Base-by-base conservation (phyloP, 169 alveolate genomes). In the Eimeria maxima region DNA sequence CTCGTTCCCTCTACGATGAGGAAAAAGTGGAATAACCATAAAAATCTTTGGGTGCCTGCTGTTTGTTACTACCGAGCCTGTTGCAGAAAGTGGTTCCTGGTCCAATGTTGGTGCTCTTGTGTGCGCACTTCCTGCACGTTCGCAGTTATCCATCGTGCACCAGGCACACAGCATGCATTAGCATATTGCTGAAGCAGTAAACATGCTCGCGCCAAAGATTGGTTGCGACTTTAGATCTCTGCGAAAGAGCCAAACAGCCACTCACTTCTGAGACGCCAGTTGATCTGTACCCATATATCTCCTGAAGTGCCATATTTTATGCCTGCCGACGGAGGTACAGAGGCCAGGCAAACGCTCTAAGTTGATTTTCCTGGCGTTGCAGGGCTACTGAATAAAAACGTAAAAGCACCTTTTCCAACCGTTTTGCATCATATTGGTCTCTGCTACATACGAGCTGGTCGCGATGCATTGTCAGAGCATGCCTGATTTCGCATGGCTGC, bases 371-470 rank as follows among this genome's bases (percentile, higher is more conserved):
- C 10, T 38, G 14, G 50, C 50, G 22, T 0, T 10, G 0, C 80
- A 6, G 74, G n/a, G 74, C 3, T 24, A 65, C 11, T 20, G 74
- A 13, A 65, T 33, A 24, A 0, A 0, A 65, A 24, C 10, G 6
- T 24, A 6, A 7, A 4, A 14, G 18, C 14, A 65, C 0, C 33
- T n/a, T 65, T 16, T 24, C 0, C 18, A n/a, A 24, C 5, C 83
- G 38, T 8, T 33, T 2, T 73, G 29, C 83, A 20, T 53, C 13
- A 0, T 3, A 2, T 38, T 14, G 8, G 53, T 38, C 55, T 13
- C 50, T 50, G 55, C 13, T 4, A 73, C 83, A 38, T 73, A 73
- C 83, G 29, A 73, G 83, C 83, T 73, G 83, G 29, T 38, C 83
- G 55, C 29, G 53, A 38, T 73, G 53, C 22, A 11, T 27, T 14